phyloP scores from a whole-genome alignment of 1,284 basidiomycete genomes.

The Rhizoctonia solani region DNA sequence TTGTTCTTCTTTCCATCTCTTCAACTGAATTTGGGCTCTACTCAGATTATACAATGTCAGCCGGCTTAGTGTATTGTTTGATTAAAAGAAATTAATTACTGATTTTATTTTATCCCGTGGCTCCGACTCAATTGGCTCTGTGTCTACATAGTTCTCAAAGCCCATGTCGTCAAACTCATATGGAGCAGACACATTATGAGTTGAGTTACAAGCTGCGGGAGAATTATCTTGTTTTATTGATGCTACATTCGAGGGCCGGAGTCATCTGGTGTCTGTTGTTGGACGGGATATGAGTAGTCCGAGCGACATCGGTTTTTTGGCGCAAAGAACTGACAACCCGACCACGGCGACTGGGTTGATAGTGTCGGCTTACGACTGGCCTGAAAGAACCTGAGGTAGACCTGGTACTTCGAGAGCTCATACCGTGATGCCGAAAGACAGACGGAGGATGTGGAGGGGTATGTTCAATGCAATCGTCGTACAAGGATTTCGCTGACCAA shows the following conservation, averaged over 20 bases:
- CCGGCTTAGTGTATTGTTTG: background rate
- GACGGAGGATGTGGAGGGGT: background rate
- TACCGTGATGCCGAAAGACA: background rate
- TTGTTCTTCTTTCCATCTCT: background rate
- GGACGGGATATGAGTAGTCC: background rate
- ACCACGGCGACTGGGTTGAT: background rate
- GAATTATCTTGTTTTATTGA: background rate
- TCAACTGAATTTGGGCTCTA: background rate
- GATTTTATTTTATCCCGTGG: background rate
- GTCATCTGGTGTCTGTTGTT: background rate
- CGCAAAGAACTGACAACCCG: background rate
- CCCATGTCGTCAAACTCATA: background rate
- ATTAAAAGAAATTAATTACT: background rate
- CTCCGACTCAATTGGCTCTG: background rate
- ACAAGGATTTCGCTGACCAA: no score
- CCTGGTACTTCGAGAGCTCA: background rate
- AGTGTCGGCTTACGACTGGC: background rate
- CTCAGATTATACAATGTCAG: background rate
- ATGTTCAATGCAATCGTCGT: no score
- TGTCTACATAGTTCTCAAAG: background rate
- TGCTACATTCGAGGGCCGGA: no score
- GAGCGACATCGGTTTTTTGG: background rate
- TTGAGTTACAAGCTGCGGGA: background rate
- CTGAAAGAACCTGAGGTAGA: background rate
- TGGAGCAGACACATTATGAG: background rate